Conservation (phyloP, 2,329 filamentous ascomycete species). For the Cytospora chrysosperma region DNA sequence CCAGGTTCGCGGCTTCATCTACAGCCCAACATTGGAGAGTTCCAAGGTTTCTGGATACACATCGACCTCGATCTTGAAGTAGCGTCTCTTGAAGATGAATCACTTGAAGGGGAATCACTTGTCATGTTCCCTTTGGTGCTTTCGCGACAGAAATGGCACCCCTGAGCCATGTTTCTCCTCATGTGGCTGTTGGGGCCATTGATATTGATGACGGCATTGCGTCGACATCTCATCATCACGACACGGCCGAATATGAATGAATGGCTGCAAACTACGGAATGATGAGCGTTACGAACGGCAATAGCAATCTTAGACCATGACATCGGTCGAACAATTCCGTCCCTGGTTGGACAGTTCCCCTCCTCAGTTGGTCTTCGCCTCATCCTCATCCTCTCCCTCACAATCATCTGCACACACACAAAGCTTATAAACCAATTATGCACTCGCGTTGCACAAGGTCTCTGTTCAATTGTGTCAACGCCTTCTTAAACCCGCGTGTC, state of each 20-base stretch:
- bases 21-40: no score
- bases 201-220: not conserved
- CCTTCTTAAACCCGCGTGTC: not conserved
- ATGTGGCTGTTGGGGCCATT: not conserved
- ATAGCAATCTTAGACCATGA: not conserved
- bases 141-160: no score
- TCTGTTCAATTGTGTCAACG: not conserved
- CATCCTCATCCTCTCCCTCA: no score
- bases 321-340: not conserved
- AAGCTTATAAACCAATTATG: not conserved
- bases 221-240: not conserved
- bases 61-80: no score
- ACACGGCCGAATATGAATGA: not conserved
- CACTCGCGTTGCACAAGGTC: not conserved
- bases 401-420: no score
- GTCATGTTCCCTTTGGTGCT: no score
- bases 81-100: no score
- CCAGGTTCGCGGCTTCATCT: no score
- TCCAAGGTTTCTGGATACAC: no score
- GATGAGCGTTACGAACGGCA: not conserved
- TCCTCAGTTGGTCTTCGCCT: not conserved
- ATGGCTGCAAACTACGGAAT: not conserved
- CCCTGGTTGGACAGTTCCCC: not conserved
- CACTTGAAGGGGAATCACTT: no score
- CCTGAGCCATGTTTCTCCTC: not conserved